phyloP scores from a whole-genome alignment of 768 basidiomycete genomes.

The Lepiota brunneoincarnata region DNA sequence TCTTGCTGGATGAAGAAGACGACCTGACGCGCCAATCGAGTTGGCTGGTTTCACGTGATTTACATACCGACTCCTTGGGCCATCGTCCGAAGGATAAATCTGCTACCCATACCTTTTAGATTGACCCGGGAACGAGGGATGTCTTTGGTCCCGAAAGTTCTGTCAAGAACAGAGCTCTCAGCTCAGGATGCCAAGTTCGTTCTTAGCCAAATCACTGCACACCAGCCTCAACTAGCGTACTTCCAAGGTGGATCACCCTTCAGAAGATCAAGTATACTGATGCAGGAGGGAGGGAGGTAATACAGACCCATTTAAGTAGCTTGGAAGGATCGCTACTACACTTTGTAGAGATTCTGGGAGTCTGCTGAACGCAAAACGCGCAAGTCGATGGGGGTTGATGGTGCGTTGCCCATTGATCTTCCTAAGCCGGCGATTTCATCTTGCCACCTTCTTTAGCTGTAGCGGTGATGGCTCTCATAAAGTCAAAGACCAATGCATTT shows the following conservation, averaged over 20 bases:
- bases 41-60: not conserved
- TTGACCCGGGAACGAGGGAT: not conserved
- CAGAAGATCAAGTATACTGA: slow-evolving; percentile 82
- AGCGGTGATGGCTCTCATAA: slow-evolving; percentile 77
- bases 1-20: too few species aligned
- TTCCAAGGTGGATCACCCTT: slow-evolving; percentile 76
- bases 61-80: not conserved
- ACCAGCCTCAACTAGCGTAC: not conserved
- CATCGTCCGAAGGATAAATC: not conserved
- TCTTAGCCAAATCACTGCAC: not conserved
- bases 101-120: not conserved
- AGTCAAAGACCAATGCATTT: slow-evolving; percentile 70
- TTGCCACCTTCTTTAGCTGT: slow-evolving; percentile 67
- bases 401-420: slow-evolving; percentile 32
- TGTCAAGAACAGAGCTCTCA: slow-evolving; percentile 50
- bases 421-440: not conserved
- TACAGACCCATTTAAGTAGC: not conserved
- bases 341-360: slow-evolving; percentile 78
- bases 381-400: slow-evolving; percentile 76
- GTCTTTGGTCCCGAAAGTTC: slow-evolving; percentile 39
- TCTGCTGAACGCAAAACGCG: slow-evolving; percentile 82
- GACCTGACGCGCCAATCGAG: too few species aligned
- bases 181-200: slow-evolving; percentile 55
- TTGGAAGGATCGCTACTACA: slow-evolving; percentile 4
- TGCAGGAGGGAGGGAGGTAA: slow-evolving; percentile 70